Evolutionary conservation across 352 stramenopile genomes (phyloP).

Genomic region (Phytopythium kandeliae): DNA sequence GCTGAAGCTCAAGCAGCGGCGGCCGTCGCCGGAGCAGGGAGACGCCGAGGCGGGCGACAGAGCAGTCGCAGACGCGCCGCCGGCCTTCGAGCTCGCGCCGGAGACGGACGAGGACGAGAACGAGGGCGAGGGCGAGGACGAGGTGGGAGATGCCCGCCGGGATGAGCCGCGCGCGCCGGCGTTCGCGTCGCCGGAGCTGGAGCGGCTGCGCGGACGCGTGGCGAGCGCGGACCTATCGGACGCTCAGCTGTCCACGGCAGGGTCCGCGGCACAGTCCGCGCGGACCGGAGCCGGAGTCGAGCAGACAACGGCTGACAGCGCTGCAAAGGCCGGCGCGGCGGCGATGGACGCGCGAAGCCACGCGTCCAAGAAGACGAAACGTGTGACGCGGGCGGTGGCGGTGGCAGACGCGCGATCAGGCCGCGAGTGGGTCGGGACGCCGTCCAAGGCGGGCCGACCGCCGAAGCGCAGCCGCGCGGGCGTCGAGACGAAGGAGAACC

Average conservation of each 20-base stretch:
- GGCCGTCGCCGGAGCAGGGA: background rate
- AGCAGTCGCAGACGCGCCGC: background rate
- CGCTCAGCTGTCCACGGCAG: background rate
- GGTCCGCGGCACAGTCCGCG: no score
- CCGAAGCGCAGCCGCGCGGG: conserved; percentile 29
- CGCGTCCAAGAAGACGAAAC: conserved; percentile 45
- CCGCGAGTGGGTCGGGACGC: conserved; percentile 31
- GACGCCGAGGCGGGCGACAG: background rate
- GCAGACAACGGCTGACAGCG: no score
- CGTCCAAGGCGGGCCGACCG: conserved; percentile 27
- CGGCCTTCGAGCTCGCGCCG: conserved; percentile 5
- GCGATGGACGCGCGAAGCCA: no score
- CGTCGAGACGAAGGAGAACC: conserved; percentile 9
- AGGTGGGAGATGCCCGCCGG: no score
- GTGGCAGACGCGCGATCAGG: conserved; percentile 26
- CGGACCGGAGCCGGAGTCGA: no score
- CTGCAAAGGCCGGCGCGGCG: no score
- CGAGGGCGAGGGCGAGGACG: conserved; percentile 2
- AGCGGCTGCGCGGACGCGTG: conserved; percentile 19
- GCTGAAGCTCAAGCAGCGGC: conserved; percentile 27
- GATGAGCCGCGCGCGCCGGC: conserved; percentile 8
- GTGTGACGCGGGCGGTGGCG: conserved; percentile 21
- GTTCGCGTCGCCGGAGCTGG: conserved; percentile 20
- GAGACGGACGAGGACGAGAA: conserved; percentile 8
- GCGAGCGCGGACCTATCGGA: conserved; percentile 3